A percentile compares a stretch with the other conserved stretches of the same genome.
phyloP scores from a whole-genome alignment of 768 basidiomycete genomes.

The Boletus rex-veris region DNA sequence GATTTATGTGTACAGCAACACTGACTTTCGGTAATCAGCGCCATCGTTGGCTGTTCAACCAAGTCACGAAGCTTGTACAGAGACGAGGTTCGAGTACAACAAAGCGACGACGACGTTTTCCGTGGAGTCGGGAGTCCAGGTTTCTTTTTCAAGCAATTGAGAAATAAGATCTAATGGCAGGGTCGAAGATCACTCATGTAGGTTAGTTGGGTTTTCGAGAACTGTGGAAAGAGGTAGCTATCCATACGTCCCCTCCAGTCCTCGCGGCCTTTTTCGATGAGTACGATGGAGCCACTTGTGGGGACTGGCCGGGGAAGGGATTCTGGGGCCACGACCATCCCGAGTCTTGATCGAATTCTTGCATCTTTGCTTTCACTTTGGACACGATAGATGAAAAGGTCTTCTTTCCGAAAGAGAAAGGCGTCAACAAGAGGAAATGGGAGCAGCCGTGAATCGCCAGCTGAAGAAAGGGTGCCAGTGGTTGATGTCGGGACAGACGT shows the following conservation, averaged over 20 bases:
- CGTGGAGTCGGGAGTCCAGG: slow-evolving; percentile 45
- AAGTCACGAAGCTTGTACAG: slow-evolving; percentile 31
- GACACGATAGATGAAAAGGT: slow-evolving; percentile 68
- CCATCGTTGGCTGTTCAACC: slow-evolving; percentile 35
- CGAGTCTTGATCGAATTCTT: slow-evolving; percentile 63
- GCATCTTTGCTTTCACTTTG: slow-evolving; percentile 81
- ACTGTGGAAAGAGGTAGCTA: not conserved
- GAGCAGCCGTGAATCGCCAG: not conserved
- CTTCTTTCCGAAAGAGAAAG: slow-evolving; percentile 50
- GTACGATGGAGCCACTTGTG: not conserved
- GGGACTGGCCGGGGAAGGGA: not conserved
- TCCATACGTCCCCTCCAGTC: no score
- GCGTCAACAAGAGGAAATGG: not conserved
- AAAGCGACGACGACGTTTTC: slow-evolving; percentile 41
- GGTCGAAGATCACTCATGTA: not conserved
- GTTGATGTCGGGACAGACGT: slow-evolving; percentile 24
- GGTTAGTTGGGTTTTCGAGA: not conserved
- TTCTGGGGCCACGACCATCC: slow-evolving; percentile 17
- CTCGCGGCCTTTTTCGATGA: not conserved
- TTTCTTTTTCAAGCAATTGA: slow-evolving; percentile 39
- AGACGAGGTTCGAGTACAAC: slow-evolving; percentile 39
- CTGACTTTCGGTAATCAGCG: no score
- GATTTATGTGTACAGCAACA: no score
- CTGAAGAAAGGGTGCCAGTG: not conserved
- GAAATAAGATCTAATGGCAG: slow-evolving; percentile 25